A percentile compares a stretch with the other conserved stretches of the same genome.
Conservation (phyloP, 2,329 filamentous ascomycete species). For the Colletotrichum nymphaeae region DNA sequence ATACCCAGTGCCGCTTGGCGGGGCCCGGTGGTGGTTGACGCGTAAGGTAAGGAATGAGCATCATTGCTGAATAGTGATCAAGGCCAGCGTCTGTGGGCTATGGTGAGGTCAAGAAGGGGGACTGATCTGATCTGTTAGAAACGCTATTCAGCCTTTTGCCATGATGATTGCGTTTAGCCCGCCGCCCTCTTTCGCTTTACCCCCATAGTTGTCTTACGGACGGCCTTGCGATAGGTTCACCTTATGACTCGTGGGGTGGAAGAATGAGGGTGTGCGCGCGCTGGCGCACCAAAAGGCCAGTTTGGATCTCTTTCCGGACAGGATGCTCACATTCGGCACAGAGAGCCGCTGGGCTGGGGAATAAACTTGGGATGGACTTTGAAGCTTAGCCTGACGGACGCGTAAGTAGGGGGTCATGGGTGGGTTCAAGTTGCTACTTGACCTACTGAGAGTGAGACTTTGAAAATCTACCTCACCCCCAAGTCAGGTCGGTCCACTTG, state of each 20-base stretch:
- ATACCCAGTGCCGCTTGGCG: not conserved
- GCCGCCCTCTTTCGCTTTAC: not conserved
- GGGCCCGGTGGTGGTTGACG: not conserved
- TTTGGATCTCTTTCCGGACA: not conserved
- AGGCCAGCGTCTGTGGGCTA: not conserved
- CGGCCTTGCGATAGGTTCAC: not conserved
- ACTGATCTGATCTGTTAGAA: not conserved
- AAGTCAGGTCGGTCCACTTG: not conserved
- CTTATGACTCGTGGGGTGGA: not conserved
- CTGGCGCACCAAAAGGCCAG: not conserved
- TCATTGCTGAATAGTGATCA: not conserved
- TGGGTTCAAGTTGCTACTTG: not conserved
- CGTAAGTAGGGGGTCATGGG: not conserved
- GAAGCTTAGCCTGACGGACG: not conserved
- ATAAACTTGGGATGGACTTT: not conserved
- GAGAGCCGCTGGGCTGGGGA: not conserved
- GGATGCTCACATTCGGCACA: not conserved
- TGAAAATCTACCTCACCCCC: no score
- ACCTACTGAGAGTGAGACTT: no score
- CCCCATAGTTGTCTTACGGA: not conserved
- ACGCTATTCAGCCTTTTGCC: not conserved
- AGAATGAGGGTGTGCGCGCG: not conserved
- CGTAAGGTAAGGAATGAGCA: not conserved
- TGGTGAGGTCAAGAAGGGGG: not conserved
- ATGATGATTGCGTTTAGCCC: not conserved